Conservation (phyloP, 805 yeast genomes). For the Yarrowia keelungensis region DNA sequence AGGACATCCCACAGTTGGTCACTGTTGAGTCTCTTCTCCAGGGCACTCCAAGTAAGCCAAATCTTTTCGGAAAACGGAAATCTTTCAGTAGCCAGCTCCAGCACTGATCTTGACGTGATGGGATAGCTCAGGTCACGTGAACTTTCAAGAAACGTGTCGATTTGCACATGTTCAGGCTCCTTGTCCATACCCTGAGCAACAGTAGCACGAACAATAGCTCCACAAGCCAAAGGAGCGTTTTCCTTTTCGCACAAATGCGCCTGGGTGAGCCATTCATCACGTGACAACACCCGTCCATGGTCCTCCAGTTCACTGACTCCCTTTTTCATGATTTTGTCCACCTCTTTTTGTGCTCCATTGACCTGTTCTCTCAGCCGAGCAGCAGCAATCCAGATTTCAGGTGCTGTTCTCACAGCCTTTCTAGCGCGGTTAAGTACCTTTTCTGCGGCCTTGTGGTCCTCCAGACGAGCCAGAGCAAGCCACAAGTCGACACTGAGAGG, state of each 20-base stretch:
- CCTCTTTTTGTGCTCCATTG: constrained; percentile 50
- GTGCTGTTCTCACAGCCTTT: constrained; percentile 56
- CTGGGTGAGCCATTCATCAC: constrained; percentile 61
- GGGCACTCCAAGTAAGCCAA: constrained; percentile 46
- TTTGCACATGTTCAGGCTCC: constrained; percentile 19
- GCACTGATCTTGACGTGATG: constrained; percentile 58
- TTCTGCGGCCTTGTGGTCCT: constrained; percentile 58
- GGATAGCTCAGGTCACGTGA: constrained; percentile 13
- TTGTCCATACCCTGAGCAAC: constrained; percentile 47
- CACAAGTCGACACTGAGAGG: constrained; percentile 72
- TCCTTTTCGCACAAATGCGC: constrained; percentile 63
- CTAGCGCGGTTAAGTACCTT: constrained; percentile 66
- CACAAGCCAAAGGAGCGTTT: constrained; percentile 56
- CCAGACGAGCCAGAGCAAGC: constrained; percentile 61
- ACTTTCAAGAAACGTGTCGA: not conserved
- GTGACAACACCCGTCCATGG: constrained; percentile 49
- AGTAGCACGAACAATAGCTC: constrained; percentile 59
- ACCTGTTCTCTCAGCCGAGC: constrained; percentile 68
- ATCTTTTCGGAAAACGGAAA: constrained; percentile 54
- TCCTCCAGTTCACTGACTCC: constrained; percentile 56
- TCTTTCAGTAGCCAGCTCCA: constrained; percentile 55
- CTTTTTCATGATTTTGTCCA: constrained; percentile 58
- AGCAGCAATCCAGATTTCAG: constrained; percentile 73
- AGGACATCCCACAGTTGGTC: constrained; percentile 56
- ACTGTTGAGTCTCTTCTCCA: constrained; percentile 47